Percentiles rank a stretch among this genome's conserved stretches.
Evolutionary conservation across 495 filamentous ascomycete genomes (phyloP).

Genomic region (Penicillium crystallinum): DNA sequence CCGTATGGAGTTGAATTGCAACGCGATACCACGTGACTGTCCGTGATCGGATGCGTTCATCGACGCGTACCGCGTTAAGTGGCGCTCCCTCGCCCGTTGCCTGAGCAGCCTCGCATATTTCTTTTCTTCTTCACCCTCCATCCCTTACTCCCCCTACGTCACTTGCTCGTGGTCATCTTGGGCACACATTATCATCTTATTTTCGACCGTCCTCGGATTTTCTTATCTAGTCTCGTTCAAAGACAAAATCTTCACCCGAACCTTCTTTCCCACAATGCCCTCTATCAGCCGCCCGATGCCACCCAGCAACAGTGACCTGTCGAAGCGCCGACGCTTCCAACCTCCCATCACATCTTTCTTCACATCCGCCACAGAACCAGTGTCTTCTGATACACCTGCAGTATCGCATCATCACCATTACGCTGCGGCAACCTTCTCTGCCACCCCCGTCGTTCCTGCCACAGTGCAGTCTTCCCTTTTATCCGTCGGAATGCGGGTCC

Average conservation of each 20-base stretch:
- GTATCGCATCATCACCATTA: constrained; percentile 39
- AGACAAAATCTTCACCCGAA: not conserved
- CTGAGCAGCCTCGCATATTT: constrained; percentile 7
- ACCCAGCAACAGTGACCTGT: constrained; percentile 19
- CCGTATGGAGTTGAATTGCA: not conserved
- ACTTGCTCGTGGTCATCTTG: not conserved
- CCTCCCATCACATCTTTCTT: constrained; percentile 45
- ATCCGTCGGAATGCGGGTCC: constrained; percentile 85
- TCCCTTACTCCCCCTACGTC: not conserved
- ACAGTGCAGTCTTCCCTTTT: constrained; percentile 72
- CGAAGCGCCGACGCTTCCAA: constrained; percentile 46
- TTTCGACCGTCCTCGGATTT: not conserved
- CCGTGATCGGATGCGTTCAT: not conserved
- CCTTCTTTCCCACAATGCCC: constrained; percentile 9
- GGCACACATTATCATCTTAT: not conserved
- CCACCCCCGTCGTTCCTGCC: constrained; percentile 49
- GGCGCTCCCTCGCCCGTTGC: constrained; percentile 1
- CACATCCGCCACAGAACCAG: constrained; percentile 14
- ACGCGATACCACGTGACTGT: not conserved
- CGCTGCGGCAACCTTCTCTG: constrained; percentile 36
- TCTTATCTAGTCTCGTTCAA: not conserved
- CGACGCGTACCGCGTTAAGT: constrained; percentile 1
- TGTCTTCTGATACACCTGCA: constrained; percentile 9
- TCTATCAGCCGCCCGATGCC: constrained; percentile 10
- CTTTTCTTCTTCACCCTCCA: not conserved